A percentile compares a stretch with the other conserved stretches of the same genome.
Conservation (phyloP, 2,329 filamentous ascomycete genomes). For the Colletotrichum plurivorum region DNA sequence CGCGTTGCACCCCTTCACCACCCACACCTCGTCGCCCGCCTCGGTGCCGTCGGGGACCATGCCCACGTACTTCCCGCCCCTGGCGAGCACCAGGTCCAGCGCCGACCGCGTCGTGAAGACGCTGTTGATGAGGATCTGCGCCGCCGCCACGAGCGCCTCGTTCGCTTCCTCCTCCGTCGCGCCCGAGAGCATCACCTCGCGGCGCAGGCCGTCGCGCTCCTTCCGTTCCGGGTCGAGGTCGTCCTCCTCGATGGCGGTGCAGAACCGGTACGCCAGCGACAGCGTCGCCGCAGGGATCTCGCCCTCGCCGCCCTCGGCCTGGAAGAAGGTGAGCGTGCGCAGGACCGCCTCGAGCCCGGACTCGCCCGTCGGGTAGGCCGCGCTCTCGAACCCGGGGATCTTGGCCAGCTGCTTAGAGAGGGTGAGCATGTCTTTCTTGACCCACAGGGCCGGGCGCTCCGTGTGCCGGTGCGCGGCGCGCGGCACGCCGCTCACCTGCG, state of each 20-base stretch:
- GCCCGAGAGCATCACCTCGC: constrained; percentile 27
- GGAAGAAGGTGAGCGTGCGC: constrained; percentile 37
- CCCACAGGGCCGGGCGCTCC: constrained; percentile 32
- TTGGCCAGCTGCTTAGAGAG: constrained; percentile 12
- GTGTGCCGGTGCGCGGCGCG: constrained; percentile 35
- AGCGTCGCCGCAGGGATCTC: constrained; percentile 32
- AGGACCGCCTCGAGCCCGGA: constrained; percentile 21
- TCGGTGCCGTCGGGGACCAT: constrained; percentile 36
- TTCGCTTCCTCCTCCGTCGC: constrained; percentile 30
- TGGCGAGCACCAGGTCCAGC: constrained; percentile 36
- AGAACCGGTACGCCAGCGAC: constrained; percentile 36
- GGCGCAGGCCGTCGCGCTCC: constrained; percentile 28
- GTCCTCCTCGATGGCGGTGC: constrained; percentile 34
- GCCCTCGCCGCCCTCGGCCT: constrained; percentile 17
- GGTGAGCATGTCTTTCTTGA: constrained; percentile 30
- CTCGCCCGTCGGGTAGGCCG: constrained; percentile 25
- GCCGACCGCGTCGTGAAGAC: constrained; percentile 28
- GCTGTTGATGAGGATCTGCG: constrained; percentile 36
- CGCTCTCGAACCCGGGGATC: constrained; percentile 21
- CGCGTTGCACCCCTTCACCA: constrained; percentile 38
- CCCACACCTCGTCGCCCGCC: constrained; percentile 36
- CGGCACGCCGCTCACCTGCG: constrained; percentile 31
- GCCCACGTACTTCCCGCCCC: constrained; percentile 21
- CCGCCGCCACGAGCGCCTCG: constrained; percentile 37
- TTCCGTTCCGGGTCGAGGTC: constrained; percentile 27